Conservation (phyloP, 2,329 filamentous ascomycete species). For the Orbilia javanica region DNA sequence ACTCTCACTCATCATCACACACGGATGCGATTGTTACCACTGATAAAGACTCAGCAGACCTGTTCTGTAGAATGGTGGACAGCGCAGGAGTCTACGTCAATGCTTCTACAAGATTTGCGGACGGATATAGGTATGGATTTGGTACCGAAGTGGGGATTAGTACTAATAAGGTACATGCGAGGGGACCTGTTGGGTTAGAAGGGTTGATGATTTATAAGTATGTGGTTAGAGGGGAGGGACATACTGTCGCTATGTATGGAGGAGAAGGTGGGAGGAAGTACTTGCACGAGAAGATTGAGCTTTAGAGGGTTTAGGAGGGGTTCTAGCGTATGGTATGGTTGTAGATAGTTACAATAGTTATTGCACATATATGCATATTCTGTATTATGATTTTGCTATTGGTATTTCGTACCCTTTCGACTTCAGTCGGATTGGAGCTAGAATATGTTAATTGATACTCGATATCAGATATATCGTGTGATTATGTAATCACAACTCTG, state of each 20-base stretch:
- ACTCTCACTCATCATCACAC: constrained; percentile 84
- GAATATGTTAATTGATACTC: too few relatives aligned
- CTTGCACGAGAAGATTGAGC: constrained; percentile 52
- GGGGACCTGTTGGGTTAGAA: constrained; percentile 92
- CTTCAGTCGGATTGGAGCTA: too few relatives aligned
- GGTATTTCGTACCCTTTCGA: background rate
- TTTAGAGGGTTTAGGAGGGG: background rate
- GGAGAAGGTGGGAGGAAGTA: constrained; percentile 46
- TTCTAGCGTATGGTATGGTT: background rate
- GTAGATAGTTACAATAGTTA: constrained; percentile 4
- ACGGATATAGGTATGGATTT: constrained; percentile 97
- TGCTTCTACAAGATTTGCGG: constrained; percentile 90
- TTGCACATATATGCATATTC: constrained; percentile 13
- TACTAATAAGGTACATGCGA: constrained; percentile 97
- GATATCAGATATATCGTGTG: background rate
- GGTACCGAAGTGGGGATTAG: constrained; percentile 98
- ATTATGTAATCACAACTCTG: background rate
- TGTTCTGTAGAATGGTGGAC: constrained; percentile 87
- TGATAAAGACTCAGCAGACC: constrained; percentile 76
- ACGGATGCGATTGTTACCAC: constrained; percentile 90
- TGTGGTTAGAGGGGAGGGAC: constrained; percentile 84
- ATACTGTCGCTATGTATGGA: constrained; percentile 65
- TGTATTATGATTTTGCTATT: background rate
- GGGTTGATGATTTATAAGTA: constrained; percentile 98
- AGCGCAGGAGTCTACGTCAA: constrained; percentile 98